phyloP scores from a whole-genome alignment of 1,139 yeast genomes.

The Kodamaea sp. region DNA sequence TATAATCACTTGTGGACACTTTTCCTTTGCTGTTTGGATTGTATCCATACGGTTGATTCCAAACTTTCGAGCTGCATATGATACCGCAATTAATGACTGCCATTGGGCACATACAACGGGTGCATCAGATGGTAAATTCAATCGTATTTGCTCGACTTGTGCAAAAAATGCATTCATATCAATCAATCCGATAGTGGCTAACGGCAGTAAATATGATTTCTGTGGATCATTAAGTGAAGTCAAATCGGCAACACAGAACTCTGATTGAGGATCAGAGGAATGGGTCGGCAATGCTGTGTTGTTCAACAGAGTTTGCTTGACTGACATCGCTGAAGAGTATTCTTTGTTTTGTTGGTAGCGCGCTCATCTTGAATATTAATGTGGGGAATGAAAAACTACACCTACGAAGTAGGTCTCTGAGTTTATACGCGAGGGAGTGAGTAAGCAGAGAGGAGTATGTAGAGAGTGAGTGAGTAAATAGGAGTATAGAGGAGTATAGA shows the following conservation, averaged over 20 bases:
- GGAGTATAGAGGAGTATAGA: too few species aligned
- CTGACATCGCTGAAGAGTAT: too few species aligned
- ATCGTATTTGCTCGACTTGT: slow-evolving; percentile 81
- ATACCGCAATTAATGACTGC: slow-evolving; percentile 84
- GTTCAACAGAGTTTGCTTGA: too few species aligned
- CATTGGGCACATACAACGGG: slow-evolving; percentile 97
- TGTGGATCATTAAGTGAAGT: slow-evolving; percentile 42
- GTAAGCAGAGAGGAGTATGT: too few species aligned
- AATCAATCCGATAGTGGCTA: slow-evolving; percentile 80
- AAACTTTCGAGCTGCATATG: slow-evolving; percentile 79
- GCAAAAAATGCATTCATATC: slow-evolving; percentile 96
- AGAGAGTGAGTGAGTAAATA: too few species aligned
- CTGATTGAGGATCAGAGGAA: not conserved
- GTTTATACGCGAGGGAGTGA: too few species aligned
- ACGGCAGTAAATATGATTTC: slow-evolving; percentile 56
- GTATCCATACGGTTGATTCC: slow-evolving; percentile 81
- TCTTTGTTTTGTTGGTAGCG: too few species aligned
- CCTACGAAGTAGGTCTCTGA: too few species aligned
- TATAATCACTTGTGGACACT: slow-evolving; percentile 71
- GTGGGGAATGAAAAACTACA: too few species aligned
- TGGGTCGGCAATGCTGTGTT: too few species aligned
- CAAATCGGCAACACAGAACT: slow-evolving; percentile 42
- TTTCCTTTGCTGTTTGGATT: slow-evolving; percentile 59
- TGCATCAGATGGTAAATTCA: slow-evolving; percentile 58
- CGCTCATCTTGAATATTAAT: too few species aligned